Evolutionary conservation across 192 early-diverging fungal species (phyloP).

Genomic region (Podila epicladia): DNA sequence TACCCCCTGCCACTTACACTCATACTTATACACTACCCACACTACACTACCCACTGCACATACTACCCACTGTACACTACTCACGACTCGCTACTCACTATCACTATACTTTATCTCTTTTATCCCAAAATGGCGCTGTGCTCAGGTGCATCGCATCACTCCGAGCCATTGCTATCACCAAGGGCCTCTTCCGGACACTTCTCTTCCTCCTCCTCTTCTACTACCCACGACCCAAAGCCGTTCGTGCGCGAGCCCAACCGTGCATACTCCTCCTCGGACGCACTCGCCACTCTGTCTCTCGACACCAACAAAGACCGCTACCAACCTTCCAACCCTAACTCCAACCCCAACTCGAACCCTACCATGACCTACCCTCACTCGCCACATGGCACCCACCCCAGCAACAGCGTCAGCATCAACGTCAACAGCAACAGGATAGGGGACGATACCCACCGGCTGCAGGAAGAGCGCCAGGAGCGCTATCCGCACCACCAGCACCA

Average conservation of each 20-base stretch:
- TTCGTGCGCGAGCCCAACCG: not conserved
- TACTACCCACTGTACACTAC: no score
- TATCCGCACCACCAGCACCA: not conserved
- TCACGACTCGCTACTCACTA: no score
- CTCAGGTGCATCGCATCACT: no score
- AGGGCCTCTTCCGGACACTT: no score
- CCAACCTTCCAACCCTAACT: not conserved
- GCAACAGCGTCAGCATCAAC: not conserved
- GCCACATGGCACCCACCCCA: not conserved
- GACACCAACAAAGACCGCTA: not conserved
- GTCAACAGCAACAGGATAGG: not conserved
- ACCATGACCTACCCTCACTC: not conserved
- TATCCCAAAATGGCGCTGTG: no score
- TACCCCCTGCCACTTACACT: no score
- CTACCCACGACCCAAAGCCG: not conserved
- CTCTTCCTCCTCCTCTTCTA: not conserved
- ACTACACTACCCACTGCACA: no score
- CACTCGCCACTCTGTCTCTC: not conserved
- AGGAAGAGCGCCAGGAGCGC: not conserved
- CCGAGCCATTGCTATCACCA: no score
- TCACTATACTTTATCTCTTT: no score
- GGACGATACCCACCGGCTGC: not conserved
- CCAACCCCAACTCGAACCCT: not conserved
- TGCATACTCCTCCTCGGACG: constrained; percentile 1
- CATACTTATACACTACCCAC: no score